Percentiles rank a stretch among this genome's conserved stretches.
These are phyloP conservation scores for Suillus fuscotomentosus DNA, from an alignment of 768 basidiomycete genomes.

Conservation along the genomic window DNA sequence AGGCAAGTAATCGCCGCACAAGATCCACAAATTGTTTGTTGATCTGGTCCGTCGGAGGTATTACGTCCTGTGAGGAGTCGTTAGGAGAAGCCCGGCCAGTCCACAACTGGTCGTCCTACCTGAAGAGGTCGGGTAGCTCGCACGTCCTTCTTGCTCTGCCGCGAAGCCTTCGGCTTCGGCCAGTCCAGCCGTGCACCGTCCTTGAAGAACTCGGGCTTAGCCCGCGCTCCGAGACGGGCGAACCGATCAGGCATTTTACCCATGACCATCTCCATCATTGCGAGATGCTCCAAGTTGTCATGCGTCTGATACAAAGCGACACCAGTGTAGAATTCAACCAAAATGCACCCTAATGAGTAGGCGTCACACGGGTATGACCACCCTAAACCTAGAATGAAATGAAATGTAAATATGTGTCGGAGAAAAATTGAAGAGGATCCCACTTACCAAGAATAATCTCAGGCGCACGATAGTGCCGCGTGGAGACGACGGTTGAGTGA, in stretches of 20 bases:
- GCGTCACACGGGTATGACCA: conserved; percentile 99
- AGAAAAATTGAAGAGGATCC: conserved; percentile 3
- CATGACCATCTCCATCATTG: conserved; percentile 99
- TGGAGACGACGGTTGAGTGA: conserved; percentile 97
- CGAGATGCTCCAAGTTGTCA: conserved; percentile 97
- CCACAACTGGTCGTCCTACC: conserved; percentile 44
- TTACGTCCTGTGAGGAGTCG: conserved; percentile 64
- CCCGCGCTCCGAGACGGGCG: conserved; percentile 67
- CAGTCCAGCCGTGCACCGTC: conserved; percentile 84
- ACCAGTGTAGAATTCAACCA: conserved; percentile 98
- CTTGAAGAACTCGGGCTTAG: conserved; percentile 94
- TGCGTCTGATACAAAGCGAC: conserved; percentile 99
- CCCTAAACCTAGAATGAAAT: conserved; percentile 66
- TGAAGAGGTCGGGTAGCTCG: conserved; percentile 74
- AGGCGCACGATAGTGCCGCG: conserved; percentile 96
- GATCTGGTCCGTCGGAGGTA: conserved; percentile 68
- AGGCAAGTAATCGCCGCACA: conserved; percentile 82
- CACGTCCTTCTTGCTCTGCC: conserved; percentile 94
- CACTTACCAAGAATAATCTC: conserved; percentile 96
- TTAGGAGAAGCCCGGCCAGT: background rate
- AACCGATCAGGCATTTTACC: conserved; percentile 94
- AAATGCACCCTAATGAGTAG: conserved; percentile 97
- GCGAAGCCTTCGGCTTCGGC: conserved; percentile 85
- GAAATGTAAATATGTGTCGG: conserved; percentile 14
- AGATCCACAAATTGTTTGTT: conserved; percentile 86